phyloP scores from a whole-genome alignment of 2,329 filamentous ascomycete genomes.

The Colletotrichum graminicola region DNA sequence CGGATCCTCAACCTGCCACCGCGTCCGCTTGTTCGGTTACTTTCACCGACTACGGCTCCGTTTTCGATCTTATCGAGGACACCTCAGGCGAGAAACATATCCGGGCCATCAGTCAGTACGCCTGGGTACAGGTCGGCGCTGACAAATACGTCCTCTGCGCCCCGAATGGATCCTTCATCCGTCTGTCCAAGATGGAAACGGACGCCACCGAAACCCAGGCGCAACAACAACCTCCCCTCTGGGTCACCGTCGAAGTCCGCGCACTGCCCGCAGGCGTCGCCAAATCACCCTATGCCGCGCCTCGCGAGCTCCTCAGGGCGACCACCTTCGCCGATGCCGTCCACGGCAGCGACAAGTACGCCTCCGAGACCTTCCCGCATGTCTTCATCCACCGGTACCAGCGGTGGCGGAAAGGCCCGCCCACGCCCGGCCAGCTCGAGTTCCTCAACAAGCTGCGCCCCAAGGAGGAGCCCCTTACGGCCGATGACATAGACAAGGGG shows the following conservation, averaged over 20 bases:
- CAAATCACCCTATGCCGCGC: constrained; percentile 74
- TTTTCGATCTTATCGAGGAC: constrained; percentile 91
- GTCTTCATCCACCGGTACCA: constrained; percentile 75
- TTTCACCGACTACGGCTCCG: constrained; percentile 91
- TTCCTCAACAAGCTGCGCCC: constrained; percentile 76
- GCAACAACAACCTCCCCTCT: constrained; percentile 47
- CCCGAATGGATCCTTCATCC: constrained; percentile 71
- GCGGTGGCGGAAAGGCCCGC: constrained; percentile 76
- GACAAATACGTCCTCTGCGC: constrained; percentile 79
- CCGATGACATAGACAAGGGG: constrained; percentile 78
- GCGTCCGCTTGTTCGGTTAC: constrained; percentile 65
- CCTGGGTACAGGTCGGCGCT: constrained; percentile 85
- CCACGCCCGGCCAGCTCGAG: constrained; percentile 74
- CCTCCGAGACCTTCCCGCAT: constrained; percentile 73
- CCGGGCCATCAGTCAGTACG: constrained; percentile 76
- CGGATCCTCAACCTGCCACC: constrained; percentile 2
- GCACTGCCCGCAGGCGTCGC: constrained; percentile 58
- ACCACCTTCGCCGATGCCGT: constrained; percentile 80
- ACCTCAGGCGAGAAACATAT: constrained; percentile 84
- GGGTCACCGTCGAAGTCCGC: constrained; percentile 62
- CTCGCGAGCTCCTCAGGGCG: constrained; percentile 75
- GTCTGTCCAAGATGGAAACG: constrained; percentile 59
- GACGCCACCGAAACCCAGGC: neutral
- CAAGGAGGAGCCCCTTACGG: constrained; percentile 65
- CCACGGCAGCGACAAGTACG: constrained; percentile 87